These are phyloP conservation scores for Nevesoporus exiguus DNA, from an alignment of 768 basidiomycete species.

Conservation along the genomic window DNA sequence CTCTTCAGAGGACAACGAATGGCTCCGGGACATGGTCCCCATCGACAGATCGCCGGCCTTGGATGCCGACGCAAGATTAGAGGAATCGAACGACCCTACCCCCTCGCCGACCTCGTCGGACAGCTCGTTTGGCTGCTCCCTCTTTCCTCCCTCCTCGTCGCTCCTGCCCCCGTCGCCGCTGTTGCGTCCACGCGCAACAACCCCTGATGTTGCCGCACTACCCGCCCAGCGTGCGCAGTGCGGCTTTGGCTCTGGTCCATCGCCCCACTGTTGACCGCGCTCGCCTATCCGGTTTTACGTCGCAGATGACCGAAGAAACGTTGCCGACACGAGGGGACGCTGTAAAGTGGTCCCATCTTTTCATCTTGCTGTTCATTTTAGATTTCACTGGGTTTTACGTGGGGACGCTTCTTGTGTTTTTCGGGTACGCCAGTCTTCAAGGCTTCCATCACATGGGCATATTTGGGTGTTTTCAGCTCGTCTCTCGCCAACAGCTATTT, in stretches of 20 bases:
- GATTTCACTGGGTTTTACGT: conserved; percentile 13
- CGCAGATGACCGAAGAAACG: conserved; percentile 15
- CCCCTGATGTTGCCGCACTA: conserved; percentile 13
- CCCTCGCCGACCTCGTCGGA: conserved; percentile 25
- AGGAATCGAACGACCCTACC: conserved; percentile 7
- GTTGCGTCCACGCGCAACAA: conserved; percentile 24
- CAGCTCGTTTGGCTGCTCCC: conserved; percentile 7
- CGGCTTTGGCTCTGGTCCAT: conserved; percentile 13
- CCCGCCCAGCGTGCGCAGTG: conserved; percentile 8
- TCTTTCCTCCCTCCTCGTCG: conserved; percentile 14
- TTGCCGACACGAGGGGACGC: conserved; percentile 25
- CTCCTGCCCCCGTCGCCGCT: conserved; percentile 18
- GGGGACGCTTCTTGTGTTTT: neutral
- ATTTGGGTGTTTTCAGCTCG: conserved; percentile 1
- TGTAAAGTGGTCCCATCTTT: conserved; percentile 1
- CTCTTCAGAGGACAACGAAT: conserved; percentile 51
- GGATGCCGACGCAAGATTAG: conserved; percentile 20
- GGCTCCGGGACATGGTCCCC: conserved; percentile 65
- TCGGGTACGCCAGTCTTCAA: conserved; percentile 1
- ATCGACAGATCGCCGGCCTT: conserved; percentile 7
- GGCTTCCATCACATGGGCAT: conserved; percentile 1
- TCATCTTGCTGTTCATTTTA: conserved; percentile 15
- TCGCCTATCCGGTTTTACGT: conserved; percentile 25
- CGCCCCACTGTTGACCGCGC: conserved; percentile 11
- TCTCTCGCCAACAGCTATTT: conserved; percentile 5